phyloP scores from a whole-genome alignment of 2,329 filamentous ascomycete genomes.

The Nannizziopsis arthrosporioides region DNA sequence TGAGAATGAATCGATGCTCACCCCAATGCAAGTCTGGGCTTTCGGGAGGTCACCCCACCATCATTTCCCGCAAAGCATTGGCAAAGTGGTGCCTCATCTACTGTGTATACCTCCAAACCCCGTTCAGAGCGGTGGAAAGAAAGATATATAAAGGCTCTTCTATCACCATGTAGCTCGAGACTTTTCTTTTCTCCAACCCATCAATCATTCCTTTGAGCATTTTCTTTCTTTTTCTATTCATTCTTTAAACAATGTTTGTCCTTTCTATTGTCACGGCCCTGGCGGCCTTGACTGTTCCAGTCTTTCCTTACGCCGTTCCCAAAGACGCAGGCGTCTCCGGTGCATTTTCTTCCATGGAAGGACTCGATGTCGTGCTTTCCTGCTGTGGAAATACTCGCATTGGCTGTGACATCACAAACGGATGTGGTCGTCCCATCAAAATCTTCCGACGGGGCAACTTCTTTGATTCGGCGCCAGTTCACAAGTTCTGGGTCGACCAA shows the following conservation, averaged over 20 bases:
- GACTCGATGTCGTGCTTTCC: constrained; percentile 25
- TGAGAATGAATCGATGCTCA: too few species aligned
- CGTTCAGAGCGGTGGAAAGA: too few species aligned
- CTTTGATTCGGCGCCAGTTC: constrained; percentile 24
- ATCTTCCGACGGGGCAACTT: constrained; percentile 31
- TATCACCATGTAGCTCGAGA: not conserved
- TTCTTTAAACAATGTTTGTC: constrained; percentile 5
- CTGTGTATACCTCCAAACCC: too few species aligned
- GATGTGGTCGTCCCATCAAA: constrained; percentile 23
- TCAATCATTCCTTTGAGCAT: not conserved
- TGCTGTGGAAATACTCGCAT: constrained; percentile 25
- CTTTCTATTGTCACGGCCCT: constrained; percentile 4
- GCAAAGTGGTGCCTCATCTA: too few species aligned
- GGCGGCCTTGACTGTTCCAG: constrained; percentile 1
- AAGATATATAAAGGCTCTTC: too few species aligned
- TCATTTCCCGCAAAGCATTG: too few species aligned
- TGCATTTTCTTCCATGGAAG: constrained; percentile 15
- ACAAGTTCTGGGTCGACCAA: constrained; percentile 27
- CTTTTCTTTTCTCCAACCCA: not conserved
- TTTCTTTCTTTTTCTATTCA: not conserved
- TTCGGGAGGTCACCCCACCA: too few species aligned
- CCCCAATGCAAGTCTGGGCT: too few species aligned
- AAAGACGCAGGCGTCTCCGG: too few species aligned
- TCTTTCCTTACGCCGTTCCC: not conserved
- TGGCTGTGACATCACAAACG: constrained; percentile 29